A percentile compares a stretch with the other conserved stretches of the same genome.
Evolutionary conservation across 306 rosid genomes (phyloP).

Genomic region (Citrullus colocynthis): DNA sequence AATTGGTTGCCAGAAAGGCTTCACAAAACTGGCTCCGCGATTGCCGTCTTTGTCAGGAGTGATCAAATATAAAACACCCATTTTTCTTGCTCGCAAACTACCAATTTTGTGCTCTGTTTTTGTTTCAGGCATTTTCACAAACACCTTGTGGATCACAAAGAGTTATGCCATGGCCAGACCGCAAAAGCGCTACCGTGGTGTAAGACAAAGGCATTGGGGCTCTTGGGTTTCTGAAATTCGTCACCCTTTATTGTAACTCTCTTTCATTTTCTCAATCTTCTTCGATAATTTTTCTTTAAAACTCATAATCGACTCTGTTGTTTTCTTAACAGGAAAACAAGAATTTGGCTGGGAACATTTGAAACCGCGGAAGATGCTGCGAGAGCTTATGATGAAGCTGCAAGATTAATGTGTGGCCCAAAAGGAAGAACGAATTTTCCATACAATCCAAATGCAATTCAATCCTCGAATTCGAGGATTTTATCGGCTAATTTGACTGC

Average conservation of each 20-base stretch:
- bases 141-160: neutral
- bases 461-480: neutral
- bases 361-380: constrained; percentile 10
- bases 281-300: too few species aligned
- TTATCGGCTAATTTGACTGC: constrained; percentile 3
- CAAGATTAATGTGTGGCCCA: constrained; percentile 5
- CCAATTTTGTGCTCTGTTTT: neutral
- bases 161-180: neutral
- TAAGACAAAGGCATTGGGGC: constrained; percentile 10
- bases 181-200: constrained; percentile 3
- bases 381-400: constrained; percentile 9
- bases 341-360: constrained; percentile 7
- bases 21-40: constrained; percentile 4
- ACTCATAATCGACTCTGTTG: too few species aligned
- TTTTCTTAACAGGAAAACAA: neutral
- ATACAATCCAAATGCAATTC: neutral
- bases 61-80: neutral
- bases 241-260: neutral
- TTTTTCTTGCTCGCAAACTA: neutral
- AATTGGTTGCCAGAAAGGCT: constrained; percentile 1
- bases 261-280: neutral
- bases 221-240: constrained; percentile 12
- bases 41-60: neutral
- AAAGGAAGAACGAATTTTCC: constrained; percentile 1
- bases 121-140: neutral